A percentile compares a stretch with the other conserved stretches of the same genome.
Evolutionary conservation across 192 early-diverging fungal genomes (phyloP).

Genomic region (Backusella macrospora): DNA sequence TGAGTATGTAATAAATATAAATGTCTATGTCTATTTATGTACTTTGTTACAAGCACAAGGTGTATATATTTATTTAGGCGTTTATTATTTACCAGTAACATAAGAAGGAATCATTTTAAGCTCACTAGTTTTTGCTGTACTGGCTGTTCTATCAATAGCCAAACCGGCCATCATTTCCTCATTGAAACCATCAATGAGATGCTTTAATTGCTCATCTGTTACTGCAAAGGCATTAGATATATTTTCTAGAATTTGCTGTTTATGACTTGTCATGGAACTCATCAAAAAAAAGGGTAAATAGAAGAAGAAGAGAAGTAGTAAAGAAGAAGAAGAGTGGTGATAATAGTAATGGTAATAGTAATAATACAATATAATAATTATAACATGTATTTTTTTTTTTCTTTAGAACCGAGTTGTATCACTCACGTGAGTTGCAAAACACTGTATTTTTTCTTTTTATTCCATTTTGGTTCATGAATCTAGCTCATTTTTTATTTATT

Average conservation of each 20-base stretch:
- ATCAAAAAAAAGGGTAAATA: neutral
- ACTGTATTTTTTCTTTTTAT: conserved; percentile 4
- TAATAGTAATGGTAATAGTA: neutral
- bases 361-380: neutral
- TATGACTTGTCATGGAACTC: conserved; percentile 10
- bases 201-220: conserved; percentile 3
- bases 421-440: conserved; percentile 5
- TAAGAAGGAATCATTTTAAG: conserved; percentile 89
- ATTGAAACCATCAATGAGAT: conserved; percentile 50
- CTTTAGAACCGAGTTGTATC: conserved; percentile 6
- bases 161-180: conserved; percentile 58
- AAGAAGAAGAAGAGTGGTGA: neutral
- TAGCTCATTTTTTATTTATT: neutral
- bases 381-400: neutral
- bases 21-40: neutral
- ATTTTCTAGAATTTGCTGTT: conserved; percentile 13
- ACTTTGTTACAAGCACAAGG: neutral
- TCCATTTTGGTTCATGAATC: neutral
- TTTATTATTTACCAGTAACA: conserved; percentile 58
- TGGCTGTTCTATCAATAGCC: conserved; percentile 30
- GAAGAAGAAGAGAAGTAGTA: neutral
- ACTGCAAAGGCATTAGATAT: conserved; percentile 12
- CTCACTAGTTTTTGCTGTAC: conserved; percentile 20
- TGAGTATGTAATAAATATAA: neutral
- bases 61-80: no score